Evolutionary conservation across 1,139 yeast genomes (phyloP).

Genomic region (Candida tetrigidarum): DNA sequence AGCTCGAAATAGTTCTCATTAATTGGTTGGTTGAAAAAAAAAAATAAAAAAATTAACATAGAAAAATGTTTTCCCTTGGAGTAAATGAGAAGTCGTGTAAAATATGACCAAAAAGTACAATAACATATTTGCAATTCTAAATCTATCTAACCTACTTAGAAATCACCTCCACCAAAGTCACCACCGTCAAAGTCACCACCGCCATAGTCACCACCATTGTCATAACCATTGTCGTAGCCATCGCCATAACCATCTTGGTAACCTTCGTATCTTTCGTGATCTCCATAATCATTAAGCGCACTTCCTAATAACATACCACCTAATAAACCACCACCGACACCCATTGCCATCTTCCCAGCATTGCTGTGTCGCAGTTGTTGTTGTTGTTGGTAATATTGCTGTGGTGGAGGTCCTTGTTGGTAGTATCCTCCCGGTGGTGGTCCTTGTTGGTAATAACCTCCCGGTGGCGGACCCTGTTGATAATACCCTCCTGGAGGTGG

Average conservation of each 20-base stretch:
- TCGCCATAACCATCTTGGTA: slow-evolving; percentile 33
- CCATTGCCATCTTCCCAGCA: slow-evolving; percentile 60
- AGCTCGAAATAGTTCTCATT: slow-evolving; percentile 13
- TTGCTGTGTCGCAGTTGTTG: slow-evolving; percentile 21
- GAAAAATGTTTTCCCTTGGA: too few relatives aligned
- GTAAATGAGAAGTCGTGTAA: too few relatives aligned
- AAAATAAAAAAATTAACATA: background rate
- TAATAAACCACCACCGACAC: slow-evolving; percentile 80
- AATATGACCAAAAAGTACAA: background rate
- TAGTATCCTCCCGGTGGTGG: slow-evolving; percentile 12
- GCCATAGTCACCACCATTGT: slow-evolving; percentile 29
- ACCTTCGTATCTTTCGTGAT: slow-evolving; percentile 34
- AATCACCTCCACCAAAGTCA: slow-evolving; percentile 18
- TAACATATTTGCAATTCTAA: background rate
- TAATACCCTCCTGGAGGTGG: slow-evolving; percentile 20
- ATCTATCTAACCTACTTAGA: slow-evolving; percentile 10
- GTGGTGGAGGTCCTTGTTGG: slow-evolving; percentile 16
- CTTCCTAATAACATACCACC: slow-evolving; percentile 71
- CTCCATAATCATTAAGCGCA: slow-evolving; percentile 35
- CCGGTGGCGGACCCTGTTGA: slow-evolving; percentile 20
- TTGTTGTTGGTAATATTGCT: slow-evolving; percentile 19
- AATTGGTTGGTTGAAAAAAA: slow-evolving; percentile 20
- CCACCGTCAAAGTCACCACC: slow-evolving; percentile 25
- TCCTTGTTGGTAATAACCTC: slow-evolving; percentile 17
- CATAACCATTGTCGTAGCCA: slow-evolving; percentile 27